These are phyloP conservation scores for Penicillium oxalicum DNA, from an alignment of 2,329 filamentous ascomycete genomes.

Conservation along the genomic window DNA sequence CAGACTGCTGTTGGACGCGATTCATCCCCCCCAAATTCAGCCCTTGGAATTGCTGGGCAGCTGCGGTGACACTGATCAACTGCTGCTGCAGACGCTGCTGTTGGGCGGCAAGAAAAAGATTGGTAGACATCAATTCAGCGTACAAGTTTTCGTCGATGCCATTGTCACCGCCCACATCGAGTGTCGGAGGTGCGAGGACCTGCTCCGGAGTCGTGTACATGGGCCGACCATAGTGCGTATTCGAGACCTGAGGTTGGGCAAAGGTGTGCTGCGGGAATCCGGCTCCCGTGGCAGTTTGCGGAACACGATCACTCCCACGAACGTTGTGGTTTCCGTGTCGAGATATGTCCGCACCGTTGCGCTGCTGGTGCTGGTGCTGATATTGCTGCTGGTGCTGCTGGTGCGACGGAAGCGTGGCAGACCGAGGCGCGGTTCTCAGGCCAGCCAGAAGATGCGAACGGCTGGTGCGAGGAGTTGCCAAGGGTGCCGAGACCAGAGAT, in stretches of 20 bases:
- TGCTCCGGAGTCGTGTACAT: constrained; percentile 74
- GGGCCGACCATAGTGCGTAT: constrained; percentile 45
- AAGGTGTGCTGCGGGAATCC: constrained; percentile 46
- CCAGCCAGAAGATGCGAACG: constrained; percentile 91
- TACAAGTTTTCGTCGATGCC: constrained; percentile 82
- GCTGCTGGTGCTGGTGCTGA: constrained; percentile 48
- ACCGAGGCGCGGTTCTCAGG: constrained; percentile 88
- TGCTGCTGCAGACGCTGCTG: constrained; percentile 95
- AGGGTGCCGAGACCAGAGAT: constrained; percentile 58
- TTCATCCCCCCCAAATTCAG: constrained; percentile 56
- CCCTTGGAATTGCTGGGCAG: constrained; percentile 74
- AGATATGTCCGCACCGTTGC: constrained; percentile 43
- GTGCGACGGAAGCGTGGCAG: constrained; percentile 63
- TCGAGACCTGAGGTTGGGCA: constrained; percentile 26
- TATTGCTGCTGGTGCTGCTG: constrained; percentile 55
- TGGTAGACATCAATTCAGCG: constrained; percentile 83
- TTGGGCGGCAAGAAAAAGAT: constrained; percentile 86
- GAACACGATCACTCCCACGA: constrained; percentile 44
- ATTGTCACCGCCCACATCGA: constrained; percentile 61
- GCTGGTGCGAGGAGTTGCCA: constrained; percentile 83
- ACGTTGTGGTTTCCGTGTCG: constrained; percentile 43
- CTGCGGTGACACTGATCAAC: constrained; percentile 73
- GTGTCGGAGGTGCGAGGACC: constrained; percentile 61
- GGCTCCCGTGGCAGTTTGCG: constrained; percentile 55
- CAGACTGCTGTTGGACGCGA: constrained; percentile 44